These are phyloP conservation scores for Botrytis deweyae DNA, from an alignment of 2,329 filamentous ascomycete species.

Conservation along the genomic window DNA sequence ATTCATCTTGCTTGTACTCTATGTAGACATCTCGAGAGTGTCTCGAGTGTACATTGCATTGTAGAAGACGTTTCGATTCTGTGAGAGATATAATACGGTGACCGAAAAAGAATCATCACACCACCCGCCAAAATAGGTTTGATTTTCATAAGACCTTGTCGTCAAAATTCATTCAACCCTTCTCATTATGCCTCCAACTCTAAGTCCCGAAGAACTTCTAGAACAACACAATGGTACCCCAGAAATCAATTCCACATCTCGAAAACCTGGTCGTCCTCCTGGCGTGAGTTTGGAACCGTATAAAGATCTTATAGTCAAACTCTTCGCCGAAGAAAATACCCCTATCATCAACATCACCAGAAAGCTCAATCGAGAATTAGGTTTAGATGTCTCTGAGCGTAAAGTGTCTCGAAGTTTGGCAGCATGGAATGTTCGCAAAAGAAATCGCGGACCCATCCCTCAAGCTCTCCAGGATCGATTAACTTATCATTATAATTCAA, in stretches of 20 bases:
- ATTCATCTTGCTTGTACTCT: neutral
- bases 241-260: slow-evolving; percentile 10
- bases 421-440: slow-evolving; percentile 35
- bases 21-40: neutral
- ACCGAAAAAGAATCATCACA: neutral
- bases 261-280: slow-evolving; percentile 34
- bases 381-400: slow-evolving; percentile 35
- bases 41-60: neutral
- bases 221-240: neutral
- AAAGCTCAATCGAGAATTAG: slow-evolving; percentile 34
- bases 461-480: slow-evolving; percentile 34
- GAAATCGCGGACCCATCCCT: slow-evolving; percentile 32
- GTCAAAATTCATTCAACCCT: slow-evolving; percentile 9
- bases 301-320: slow-evolving; percentile 35
- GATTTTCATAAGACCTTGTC: slow-evolving; percentile 8
- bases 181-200: slow-evolving; percentile 1
- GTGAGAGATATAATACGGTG: neutral
- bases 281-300: slow-evolving; percentile 34
- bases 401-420: slow-evolving; percentile 36
- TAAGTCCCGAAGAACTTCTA: neutral
- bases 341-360: slow-evolving; percentile 36
- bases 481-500: slow-evolving; percentile 36
- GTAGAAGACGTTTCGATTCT: neutral
- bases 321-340: slow-evolving; percentile 33
- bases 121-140: neutral